These are phyloP conservation scores for Schwanniomyces sp. DNA, from an alignment of 805 yeast species.

Conservation along the genomic window DNA sequence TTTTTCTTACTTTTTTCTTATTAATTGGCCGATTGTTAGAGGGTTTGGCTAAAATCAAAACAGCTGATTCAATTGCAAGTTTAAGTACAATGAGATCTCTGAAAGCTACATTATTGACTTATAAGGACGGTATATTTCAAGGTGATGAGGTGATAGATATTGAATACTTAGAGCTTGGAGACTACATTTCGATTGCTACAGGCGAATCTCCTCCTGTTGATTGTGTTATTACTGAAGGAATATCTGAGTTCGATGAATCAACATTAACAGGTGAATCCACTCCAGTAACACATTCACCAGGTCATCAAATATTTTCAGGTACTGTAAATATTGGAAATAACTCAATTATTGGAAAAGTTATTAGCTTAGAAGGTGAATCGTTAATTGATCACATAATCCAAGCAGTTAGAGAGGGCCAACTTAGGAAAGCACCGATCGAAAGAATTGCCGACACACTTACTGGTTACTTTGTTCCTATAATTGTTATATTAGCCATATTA, in stretches of 20 bases:
- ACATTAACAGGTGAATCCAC: constrained; percentile 62
- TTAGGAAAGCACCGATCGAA: constrained; percentile 72
- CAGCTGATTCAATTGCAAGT: constrained; percentile 62
- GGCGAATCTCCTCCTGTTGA: constrained; percentile 66
- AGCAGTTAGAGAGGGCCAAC: constrained; percentile 72
- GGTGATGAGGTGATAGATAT: constrained; percentile 37
- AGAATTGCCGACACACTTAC: constrained; percentile 67
- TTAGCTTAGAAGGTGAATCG: constrained; percentile 62
- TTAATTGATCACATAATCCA: constrained; percentile 67
- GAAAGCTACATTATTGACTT: constrained; percentile 45
- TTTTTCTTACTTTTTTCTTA: constrained; percentile 69
- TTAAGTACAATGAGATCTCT: constrained; percentile 53
- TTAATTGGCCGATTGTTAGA: constrained; percentile 71
- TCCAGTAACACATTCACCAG: constrained; percentile 56
- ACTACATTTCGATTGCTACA: constrained; percentile 45
- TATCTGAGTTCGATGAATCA: constrained; percentile 56
- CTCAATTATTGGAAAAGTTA: constrained; percentile 53
- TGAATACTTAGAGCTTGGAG: constrained; percentile 52
- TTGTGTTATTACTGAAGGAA: constrained; percentile 49
- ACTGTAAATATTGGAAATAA: constrained; percentile 63
- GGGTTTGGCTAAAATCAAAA: constrained; percentile 62
- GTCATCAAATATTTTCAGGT: constrained; percentile 73
- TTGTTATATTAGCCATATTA: constrained; percentile 55
- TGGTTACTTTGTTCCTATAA: constrained; percentile 71
- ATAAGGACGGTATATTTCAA: constrained; percentile 11